Percentiles rank a stretch among this genome's conserved stretches.
phyloP scores from a whole-genome alignment of 768 basidiomycete genomes.

The Phaeolepiota aurea region DNA sequence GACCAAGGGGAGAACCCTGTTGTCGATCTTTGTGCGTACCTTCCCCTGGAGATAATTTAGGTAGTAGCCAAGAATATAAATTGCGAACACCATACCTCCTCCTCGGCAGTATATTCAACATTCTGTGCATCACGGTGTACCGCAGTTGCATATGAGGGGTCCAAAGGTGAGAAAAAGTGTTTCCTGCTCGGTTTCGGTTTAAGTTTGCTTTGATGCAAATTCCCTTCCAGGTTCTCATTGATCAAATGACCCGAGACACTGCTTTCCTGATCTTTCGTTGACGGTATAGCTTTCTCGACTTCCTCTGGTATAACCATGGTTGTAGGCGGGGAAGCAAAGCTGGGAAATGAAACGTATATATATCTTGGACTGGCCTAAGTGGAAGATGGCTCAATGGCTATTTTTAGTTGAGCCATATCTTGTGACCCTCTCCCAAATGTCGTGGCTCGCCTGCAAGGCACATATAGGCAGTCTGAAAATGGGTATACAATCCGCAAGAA shows the following conservation, averaged over 20 bases:
- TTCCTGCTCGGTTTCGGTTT: conserved; percentile 30
- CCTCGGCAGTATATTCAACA: conserved; percentile 41
- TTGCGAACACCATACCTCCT: conserved; percentile 27
- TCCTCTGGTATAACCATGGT: too few relatives aligned
- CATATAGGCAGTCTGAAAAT: too few relatives aligned
- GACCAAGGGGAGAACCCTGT: conserved; percentile 39
- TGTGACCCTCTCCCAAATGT: too few relatives aligned
- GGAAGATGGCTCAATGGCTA: too few relatives aligned
- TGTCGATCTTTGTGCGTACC: conserved; percentile 43
- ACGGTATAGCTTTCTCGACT: too few relatives aligned
- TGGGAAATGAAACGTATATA: too few relatives aligned
- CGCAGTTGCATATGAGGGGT: conserved; percentile 36
- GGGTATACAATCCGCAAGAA: too few relatives aligned
- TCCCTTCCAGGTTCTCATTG: conserved; percentile 24
- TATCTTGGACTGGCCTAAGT: too few relatives aligned
- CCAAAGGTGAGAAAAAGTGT: conserved; percentile 40
- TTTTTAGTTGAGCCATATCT: too few relatives aligned
- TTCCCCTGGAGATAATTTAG: conserved; percentile 18
- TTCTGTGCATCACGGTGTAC: conserved; percentile 40
- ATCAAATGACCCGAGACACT: not conserved
- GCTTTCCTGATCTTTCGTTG: not conserved
- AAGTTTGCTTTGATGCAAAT: conserved; percentile 29
- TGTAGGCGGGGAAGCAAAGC: too few relatives aligned
- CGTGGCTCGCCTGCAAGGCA: too few relatives aligned
- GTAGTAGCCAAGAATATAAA: not conserved